These are phyloP conservation scores for Boletus bicolor DNA, from an alignment of 768 basidiomycete genomes.

Conservation along the genomic window DNA sequence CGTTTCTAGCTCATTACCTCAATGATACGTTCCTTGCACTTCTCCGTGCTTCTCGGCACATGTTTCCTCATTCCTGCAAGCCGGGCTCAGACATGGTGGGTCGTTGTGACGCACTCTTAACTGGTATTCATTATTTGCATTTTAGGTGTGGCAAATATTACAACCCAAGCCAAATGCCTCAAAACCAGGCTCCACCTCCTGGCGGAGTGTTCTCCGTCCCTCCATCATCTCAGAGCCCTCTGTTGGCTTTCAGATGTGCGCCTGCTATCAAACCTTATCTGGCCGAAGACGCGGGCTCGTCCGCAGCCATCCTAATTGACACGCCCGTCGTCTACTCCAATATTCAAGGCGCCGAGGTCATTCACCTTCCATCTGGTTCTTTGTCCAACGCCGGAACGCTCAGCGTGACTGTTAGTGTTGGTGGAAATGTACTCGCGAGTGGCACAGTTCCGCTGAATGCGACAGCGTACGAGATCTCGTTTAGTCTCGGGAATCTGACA, in stretches of 20 bases:
- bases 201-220: slow-evolving; percentile 48
- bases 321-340: slow-evolving; percentile 45
- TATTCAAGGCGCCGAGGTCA: slow-evolving; percentile 43
- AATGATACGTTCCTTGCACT: slow-evolving; percentile 6
- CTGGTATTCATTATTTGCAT: background rate
- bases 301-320: slow-evolving; percentile 51
- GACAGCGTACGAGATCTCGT: slow-evolving; percentile 45
- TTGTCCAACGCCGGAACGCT: slow-evolving; percentile 29
- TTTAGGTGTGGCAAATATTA: slow-evolving; percentile 52
- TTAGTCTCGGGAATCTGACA: slow-evolving; percentile 43
- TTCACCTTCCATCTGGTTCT: slow-evolving; percentile 34
- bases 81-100: slow-evolving; percentile 31
- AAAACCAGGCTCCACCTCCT: slow-evolving; percentile 37
- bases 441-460: slow-evolving; percentile 51
- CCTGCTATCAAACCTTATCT: slow-evolving; percentile 59
- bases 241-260: slow-evolving; percentile 55
- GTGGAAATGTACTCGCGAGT: slow-evolving; percentile 42
- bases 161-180: slow-evolving; percentile 38
- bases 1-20: background rate
- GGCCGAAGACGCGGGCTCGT: slow-evolving; percentile 44
- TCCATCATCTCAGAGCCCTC: slow-evolving; percentile 35
- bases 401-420: slow-evolving; percentile 42
- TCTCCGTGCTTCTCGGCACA: slow-evolving; percentile 12
- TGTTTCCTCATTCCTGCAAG: slow-evolving; percentile 14
- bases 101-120: background rate